Conservation (phyloP, 1,284 basidiomycete species). For the Filobasidium uniguttulatum region DNA sequence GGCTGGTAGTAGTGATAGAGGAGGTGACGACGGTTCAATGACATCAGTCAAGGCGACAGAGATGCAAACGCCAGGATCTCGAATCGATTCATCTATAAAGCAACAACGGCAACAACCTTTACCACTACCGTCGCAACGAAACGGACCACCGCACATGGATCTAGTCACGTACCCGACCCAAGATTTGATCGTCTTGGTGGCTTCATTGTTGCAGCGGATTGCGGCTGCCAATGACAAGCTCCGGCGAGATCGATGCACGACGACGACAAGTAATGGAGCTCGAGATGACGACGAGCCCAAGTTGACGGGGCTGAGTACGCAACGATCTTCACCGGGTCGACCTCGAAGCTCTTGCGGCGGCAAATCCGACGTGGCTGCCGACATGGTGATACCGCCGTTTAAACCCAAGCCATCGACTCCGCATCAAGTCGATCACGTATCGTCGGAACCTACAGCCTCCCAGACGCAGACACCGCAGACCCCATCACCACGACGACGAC, state of each 20-base stretch:
- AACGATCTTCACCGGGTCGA: neutral
- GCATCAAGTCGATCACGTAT: neutral
- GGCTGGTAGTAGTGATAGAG: too few relatives aligned
- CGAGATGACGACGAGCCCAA: neutral
- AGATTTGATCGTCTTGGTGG: slow-evolving; percentile 73
- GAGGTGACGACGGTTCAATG: too few relatives aligned
- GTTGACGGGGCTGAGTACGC: neutral
- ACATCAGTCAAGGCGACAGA: too few relatives aligned
- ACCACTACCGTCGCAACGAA: too few relatives aligned
- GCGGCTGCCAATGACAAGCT: slow-evolving; percentile 72
- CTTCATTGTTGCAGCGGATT: slow-evolving; percentile 77
- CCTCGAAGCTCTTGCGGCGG: too few relatives aligned
- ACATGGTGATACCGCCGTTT: slow-evolving; percentile 8
- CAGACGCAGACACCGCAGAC: neutral
- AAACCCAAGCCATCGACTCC: neutral
- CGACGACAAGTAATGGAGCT: neutral
- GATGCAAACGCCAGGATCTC: too few relatives aligned
- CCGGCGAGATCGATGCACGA: slow-evolving; percentile 21
- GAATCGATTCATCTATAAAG: too few relatives aligned
- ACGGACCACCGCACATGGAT: slow-evolving; percentile 41
- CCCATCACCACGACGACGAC: neutral
- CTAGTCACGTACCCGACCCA: slow-evolving; percentile 44
- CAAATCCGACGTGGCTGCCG: neutral
- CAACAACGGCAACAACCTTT: too few relatives aligned
- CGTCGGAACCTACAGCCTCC: neutral